phyloP scores from a whole-genome alignment of 2,329 filamentous ascomycete genomes.

The Albifimbria verrucaria region DNA sequence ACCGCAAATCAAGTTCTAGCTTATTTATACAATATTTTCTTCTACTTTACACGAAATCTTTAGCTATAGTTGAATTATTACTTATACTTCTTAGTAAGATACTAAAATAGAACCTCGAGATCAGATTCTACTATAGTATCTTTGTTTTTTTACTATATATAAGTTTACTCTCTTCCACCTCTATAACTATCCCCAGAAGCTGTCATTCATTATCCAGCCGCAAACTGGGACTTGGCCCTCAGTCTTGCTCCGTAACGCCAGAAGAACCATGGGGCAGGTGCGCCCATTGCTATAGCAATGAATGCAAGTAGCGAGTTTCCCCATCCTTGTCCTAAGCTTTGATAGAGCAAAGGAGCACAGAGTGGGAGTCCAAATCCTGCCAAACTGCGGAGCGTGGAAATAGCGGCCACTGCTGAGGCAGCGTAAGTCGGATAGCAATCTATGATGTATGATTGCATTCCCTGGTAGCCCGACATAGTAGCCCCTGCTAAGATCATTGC shows the following conservation, averaged over 20 bases:
- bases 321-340: slow-evolving; percentile 41
- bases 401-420: slow-evolving; percentile 45
- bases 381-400: slow-evolving; percentile 52
- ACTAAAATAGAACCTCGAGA: no score
- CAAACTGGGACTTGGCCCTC: slow-evolving; percentile 15
- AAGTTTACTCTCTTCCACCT: no score
- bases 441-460: slow-evolving; percentile 56
- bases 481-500: slow-evolving; percentile 43
- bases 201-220: slow-evolving; percentile 13
- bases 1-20: no score
- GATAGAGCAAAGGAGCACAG: slow-evolving; percentile 46
- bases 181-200: no score
- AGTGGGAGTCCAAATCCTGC: slow-evolving; percentile 57
- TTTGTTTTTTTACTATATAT: no score
- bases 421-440: slow-evolving; percentile 43
- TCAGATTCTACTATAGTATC: no score
- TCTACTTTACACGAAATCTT: no score
- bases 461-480: slow-evolving; percentile 54
- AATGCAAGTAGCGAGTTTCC: slow-evolving; percentile 33
- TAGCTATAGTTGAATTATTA: no score
- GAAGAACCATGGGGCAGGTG: slow-evolving; percentile 12
- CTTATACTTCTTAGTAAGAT: no score
- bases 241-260: slow-evolving; percentile 18
- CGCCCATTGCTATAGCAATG: slow-evolving; percentile 16
- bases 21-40: no score